Base-by-base conservation (phyloP, 768 basidiomycete species). In the Lentinula raphanica region DNA sequence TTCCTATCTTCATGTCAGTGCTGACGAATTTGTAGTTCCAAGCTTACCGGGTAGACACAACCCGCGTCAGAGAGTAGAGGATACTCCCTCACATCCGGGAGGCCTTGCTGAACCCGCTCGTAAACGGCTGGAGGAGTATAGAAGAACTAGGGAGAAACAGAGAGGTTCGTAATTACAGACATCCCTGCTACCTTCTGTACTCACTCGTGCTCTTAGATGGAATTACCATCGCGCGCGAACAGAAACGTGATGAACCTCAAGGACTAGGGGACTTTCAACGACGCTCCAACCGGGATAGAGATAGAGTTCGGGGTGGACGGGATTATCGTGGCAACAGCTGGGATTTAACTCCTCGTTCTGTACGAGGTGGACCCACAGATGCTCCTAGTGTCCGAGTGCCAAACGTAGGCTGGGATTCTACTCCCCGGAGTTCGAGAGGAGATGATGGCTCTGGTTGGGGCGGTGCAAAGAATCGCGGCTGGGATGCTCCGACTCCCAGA, bases 391-490 rank as follows among this genome's bases (percentile, higher is more conserved):
- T 94, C 31, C 86, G 95, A 29, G 88, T 97, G 15, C 94, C 94
- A 0, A 93, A 96, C 69, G 83, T 92, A 57, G 87, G 86, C 2
- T 98, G 95, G 95, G 95, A 97, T 54, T 90, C 95, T 7, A 98
- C 94, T 1, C 95, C 94, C 11, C 81, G 87, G 31, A 73, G 71
- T 62, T 71, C 72, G 49, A 74, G 75, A 25, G 79, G 77, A 35
- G 82, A 78, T n/a, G 84, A 81, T n/a, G 76, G 76, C 40, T 68
- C 75, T 21, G 86, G 85, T 3, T 90, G 86, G 88, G 87, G 84
- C 19, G 68, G 74, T 5, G 79, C 86, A 3, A 73, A 79, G 59
- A 74, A 78, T 60, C 73, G 77, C 38, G 68, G 75, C 19, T 93
- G 92, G 92, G 92, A 94, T 72, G 90, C 92, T 6, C 90, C 90